Evolutionary conservation across 208 protist species (phyloP).

Genomic region (Wallacemonas sp.): DNA sequence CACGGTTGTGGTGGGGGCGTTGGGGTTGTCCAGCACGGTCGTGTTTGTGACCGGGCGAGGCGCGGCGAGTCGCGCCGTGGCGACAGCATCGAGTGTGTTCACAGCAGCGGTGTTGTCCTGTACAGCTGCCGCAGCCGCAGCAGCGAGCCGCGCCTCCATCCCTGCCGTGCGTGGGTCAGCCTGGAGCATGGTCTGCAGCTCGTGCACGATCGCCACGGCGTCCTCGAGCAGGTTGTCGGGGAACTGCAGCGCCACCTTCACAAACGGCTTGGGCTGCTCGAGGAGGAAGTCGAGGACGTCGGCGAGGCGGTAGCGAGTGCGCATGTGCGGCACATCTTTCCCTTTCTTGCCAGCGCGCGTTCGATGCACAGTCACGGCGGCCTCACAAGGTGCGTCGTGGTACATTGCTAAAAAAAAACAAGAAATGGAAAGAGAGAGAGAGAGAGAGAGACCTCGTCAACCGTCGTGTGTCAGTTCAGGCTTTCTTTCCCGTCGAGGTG

Average conservation of each 20-base stretch:
- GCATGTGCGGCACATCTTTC: neutral
- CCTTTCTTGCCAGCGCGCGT: slow-evolving; percentile 7
- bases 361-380: slow-evolving; percentile 49
- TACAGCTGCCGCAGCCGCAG: neutral
- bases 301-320: slow-evolving; percentile 28
- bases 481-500: too few relatives aligned
- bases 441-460: slow-evolving; percentile 10
- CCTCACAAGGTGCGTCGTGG: slow-evolving; percentile 66
- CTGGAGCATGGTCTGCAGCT: slow-evolving; percentile 45
- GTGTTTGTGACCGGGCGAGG: neutral
- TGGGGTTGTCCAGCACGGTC: slow-evolving; percentile 37
- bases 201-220: slow-evolving; percentile 53
- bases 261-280: slow-evolving; percentile 22
- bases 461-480: too few relatives aligned
- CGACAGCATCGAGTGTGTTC: too few relatives aligned
- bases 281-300: slow-evolving; percentile 33
- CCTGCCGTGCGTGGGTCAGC: slow-evolving; percentile 32
- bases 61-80: neutral
- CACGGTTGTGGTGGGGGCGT: slow-evolving; percentile 27
- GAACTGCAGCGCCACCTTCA: slow-evolving; percentile 85
- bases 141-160: slow-evolving; percentile 14
- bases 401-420: slow-evolving; percentile 54
- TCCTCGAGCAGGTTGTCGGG: slow-evolving; percentile 86
- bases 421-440: slow-evolving; percentile 6
- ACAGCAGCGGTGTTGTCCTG: too few relatives aligned